Evolutionary conservation across 257 asterid genomes (phyloP), one percentile per base, ranked within the genome.

Genomic region (Solanum sejunctum): DNA sequence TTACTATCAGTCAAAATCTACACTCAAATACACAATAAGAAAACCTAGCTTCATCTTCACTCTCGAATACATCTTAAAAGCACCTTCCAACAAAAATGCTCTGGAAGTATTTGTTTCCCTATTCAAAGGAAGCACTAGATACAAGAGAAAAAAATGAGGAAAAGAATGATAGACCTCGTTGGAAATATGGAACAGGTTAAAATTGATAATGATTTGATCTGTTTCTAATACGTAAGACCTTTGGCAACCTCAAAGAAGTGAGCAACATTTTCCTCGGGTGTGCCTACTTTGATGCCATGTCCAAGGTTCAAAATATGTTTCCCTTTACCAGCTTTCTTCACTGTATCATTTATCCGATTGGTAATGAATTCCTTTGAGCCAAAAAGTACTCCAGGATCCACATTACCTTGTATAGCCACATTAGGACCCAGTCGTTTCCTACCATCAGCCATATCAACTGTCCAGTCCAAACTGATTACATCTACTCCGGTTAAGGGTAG

Each of bases 401-500:
- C 93, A 8, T 96, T 95, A 9, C 99, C 98, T 87, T 96, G 99
- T 83, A 96, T 93, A 7, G 98, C 98, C 83, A 96, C 96, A 64
- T 95, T 54, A 9, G 93, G 84, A 17, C 99, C 97, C 72, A 96
- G 87, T 54, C 98, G 90, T n/a, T 90, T 88, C 87, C 99, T 92
- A 13, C 99, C 98, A 36, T 95, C 98, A 11, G 98, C 98, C 96
- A 96, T 96, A 86, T 96, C 99, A 6, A 95, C 99, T 0, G 98
- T 97, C 99, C 99, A 97, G 66, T 97, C 99, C 93, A 97, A 88
- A 93, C 99, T 97, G 49, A 97, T 93, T 1, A 97, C 99, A 26
- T 97, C 98, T 12, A 95, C 98, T 0, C 98, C 99, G 0, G 99
- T 94, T 87, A 94, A 77, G 56, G 97, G 97, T 32, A 97, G 95